Percentiles rank a stretch among this genome's conserved stretches.
Evolutionary conservation across 2,329 filamentous ascomycete genomes (phyloP).

Genomic region (Sarocladium brachiariae): DNA sequence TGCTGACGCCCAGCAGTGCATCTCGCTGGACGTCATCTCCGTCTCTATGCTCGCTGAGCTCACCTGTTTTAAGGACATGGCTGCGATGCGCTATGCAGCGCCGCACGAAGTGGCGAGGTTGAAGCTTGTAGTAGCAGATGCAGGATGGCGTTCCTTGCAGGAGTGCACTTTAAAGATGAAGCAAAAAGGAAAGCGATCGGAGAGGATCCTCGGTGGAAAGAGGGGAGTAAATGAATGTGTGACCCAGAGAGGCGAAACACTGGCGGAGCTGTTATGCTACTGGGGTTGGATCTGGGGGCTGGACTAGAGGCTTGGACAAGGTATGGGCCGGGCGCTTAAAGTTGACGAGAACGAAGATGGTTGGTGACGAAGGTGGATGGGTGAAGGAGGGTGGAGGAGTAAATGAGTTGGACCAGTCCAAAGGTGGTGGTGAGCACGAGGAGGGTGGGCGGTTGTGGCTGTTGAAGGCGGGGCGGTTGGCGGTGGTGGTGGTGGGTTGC

Average conservation of each 20-base stretch:
- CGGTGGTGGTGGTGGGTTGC: background rate
- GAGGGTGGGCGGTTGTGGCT: constrained; percentile 6
- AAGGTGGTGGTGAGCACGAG: background rate
- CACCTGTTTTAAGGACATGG: constrained; percentile 58
- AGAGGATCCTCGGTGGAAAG: constrained; percentile 1
- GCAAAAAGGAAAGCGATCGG: background rate
- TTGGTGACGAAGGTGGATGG: background rate
- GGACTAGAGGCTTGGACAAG: constrained; percentile 5
- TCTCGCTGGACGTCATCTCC: background rate
- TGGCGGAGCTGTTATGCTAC: background rate
- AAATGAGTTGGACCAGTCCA: background rate
- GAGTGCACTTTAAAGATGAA: background rate
- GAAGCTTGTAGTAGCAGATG: background rate
- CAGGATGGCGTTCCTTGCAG: background rate
- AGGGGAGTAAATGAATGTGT: constrained; percentile 8
- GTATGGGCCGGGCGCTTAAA: constrained; percentile 7
- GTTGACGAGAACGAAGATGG: background rate
- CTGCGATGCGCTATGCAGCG: constrained; percentile 16
- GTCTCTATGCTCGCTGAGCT: constrained; percentile 13
- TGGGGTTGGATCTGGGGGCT: constrained; percentile 5
- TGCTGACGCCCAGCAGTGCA: background rate
- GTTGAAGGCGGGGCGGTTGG: background rate
- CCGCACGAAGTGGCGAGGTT: background rate
- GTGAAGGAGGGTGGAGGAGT: constrained; percentile 4
- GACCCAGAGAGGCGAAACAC: constrained; percentile 1